Base-by-base conservation (phyloP, 345 rosid genomes). In the Streptanthus diversifolius region DNA sequence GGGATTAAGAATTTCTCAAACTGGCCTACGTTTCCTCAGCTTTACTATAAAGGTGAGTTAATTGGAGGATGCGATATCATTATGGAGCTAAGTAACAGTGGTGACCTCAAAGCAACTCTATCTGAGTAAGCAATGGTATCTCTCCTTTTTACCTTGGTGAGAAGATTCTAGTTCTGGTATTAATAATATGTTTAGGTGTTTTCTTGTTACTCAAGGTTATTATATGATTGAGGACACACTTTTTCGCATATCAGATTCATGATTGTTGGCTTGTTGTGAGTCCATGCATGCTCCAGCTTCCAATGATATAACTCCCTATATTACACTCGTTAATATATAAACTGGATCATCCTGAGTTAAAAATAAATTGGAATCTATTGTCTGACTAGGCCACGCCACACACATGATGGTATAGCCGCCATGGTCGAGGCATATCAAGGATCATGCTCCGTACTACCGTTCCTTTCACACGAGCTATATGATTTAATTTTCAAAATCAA, bases 1-100 rank as follows among this genome's bases (percentile, higher is more conserved):
- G 98, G 96, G 64, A 82, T 95, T 19, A 95, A 95, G 80, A 71
- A 61, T 41, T 88, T 82, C 84, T 92, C 98, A 14, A 92, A 88
- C 76, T 95, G 99, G 99, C 98, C 99, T 5, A 95, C 99, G 37
- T 92, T 84, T 74, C 98, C 98, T 15, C 99, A 95, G 80, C 87
- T 95, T 45, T 95, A 90, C 76, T 85, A 83, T 82, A 92, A 88
- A 78, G 99, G 98, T n/a, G 98, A 95, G 82, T 77, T 95, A 10
- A 67, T 95, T 51, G 99, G 99, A 72, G 99, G 99, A 12, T 92
- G 97, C 64, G 99, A 95, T 71, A 95, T 90, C 30, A 44, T 95
- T 36, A 68, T 90, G 88, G 99, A 90, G 82, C 84, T 95, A 36
- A 77, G 66, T 58, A 83, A 68, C 71, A 83, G 72, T 5, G 90